These are phyloP conservation scores for Talinum fruticosum DNA, from an alignment of 148 eudicot species.

Conservation along the genomic window DNA sequence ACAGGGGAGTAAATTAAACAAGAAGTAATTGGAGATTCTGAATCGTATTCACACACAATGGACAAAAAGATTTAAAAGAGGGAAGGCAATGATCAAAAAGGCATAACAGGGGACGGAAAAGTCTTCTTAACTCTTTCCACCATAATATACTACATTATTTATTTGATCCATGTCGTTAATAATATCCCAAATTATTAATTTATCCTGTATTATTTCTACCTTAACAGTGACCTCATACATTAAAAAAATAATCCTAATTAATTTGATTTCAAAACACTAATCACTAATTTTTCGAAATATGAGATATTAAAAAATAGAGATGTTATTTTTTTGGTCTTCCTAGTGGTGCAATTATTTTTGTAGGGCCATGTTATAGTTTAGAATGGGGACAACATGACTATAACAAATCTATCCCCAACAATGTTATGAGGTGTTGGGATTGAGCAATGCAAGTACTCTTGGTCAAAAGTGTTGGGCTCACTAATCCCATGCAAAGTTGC, in stretches of 20 bases:
- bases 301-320: too few species aligned
- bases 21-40: slow-evolving; percentile 32
- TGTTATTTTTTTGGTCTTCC: neutral
- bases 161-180: too few species aligned
- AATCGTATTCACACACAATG: slow-evolving; percentile 28
- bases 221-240: too few species aligned
- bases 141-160: too few species aligned
- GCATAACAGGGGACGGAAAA: slow-evolving; percentile 2
- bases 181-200: too few species aligned
- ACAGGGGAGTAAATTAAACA: slow-evolving; percentile 24
- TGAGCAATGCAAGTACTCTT: slow-evolving; percentile 14
- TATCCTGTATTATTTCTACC: too few species aligned
- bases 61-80: slow-evolving; percentile 10
- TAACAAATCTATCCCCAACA: slow-evolving; percentile 6
- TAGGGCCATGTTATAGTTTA: neutral
- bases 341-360: neutral
- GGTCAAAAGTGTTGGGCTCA: slow-evolving; percentile 38
- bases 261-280: too few species aligned
- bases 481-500: slow-evolving; percentile 27
- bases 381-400: neutral
- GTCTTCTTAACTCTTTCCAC: neutral
- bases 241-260: too few species aligned
- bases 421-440: slow-evolving; percentile 13
- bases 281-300: too few species aligned
- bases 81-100: slow-evolving; percentile 24